These are phyloP conservation scores for Scutellaria minor DNA, from an alignment of 257 asterid genomes.

Conservation along the genomic window DNA sequence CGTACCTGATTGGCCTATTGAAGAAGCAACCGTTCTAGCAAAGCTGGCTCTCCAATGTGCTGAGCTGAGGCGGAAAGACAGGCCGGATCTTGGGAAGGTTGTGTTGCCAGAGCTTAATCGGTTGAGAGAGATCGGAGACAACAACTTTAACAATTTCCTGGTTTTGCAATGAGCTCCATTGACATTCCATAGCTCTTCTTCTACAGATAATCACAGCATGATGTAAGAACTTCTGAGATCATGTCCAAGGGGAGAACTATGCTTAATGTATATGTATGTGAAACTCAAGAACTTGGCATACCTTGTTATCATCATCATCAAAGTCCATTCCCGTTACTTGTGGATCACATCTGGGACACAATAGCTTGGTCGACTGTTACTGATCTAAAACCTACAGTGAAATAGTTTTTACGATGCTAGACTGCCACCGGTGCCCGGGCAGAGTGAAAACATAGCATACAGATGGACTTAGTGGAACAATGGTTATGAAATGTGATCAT, in stretches of 20 bases:
- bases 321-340: too few species aligned
- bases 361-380: too few species aligned
- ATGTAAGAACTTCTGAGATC: constrained; percentile 17
- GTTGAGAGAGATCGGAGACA: constrained; percentile 58
- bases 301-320: too few species aligned
- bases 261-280: too few species aligned
- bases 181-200: constrained; percentile 16
- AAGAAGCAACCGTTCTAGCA: constrained; percentile 62
- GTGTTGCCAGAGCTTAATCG: constrained; percentile 68
- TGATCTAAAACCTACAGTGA: too few species aligned
- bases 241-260: too few species aligned
- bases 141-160: constrained; percentile 47
- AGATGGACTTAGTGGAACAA: neutral
- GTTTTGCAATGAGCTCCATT: constrained; percentile 28
- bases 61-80: constrained; percentile 76
- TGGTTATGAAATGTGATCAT: neutral
- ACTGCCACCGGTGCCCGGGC: too few species aligned
- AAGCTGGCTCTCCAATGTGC: constrained; percentile 72
- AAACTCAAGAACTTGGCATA: too few species aligned
- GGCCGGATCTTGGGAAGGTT: constrained; percentile 77
- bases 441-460: too few species aligned
- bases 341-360: too few species aligned
- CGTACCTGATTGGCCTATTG: constrained; percentile 80
- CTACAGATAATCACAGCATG: constrained; percentile 27
- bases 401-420: too few species aligned